Base-by-base conservation (phyloP, 2,329 filamentous ascomycete genomes). In the Ophiostoma sp. region DNA sequence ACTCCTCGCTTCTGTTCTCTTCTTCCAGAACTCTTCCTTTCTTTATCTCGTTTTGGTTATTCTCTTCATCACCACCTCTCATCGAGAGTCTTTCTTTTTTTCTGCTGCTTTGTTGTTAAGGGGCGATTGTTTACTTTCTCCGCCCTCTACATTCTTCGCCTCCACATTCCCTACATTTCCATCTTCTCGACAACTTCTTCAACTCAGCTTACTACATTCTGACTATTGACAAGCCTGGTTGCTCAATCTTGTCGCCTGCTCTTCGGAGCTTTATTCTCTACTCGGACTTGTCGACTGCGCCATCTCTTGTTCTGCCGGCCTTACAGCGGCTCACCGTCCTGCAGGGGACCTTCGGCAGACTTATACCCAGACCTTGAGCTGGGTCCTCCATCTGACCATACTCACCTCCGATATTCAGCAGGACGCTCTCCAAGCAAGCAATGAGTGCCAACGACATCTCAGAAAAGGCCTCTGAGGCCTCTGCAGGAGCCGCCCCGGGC, bases 391-490 rank as follows among this genome's bases (percentile, higher is more conserved):
- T 27, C 27, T 27, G 27, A 27, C 27, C 27, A 27, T 27, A 27
- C 27, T 27, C 27, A 27, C 27, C 27, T 2, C 27, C 27, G 27
- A 27, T 27, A 27, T 27, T 2, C 27, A 27, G 27, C 27, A 27
- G 27, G 27, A 27, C 27, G 27, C 27, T 27, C 27, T 27, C 27
- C 27, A 27, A 1, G 27, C 27, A 27, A 27, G 27, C 44, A 36
- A 71, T 71, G 70, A 52, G 65, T 49, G 66, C 66, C 47, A 55
- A 58, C 64, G 69, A 69, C 47, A 40, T 66, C 8, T 63, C 72
- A 11, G 72, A 73, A 42, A 72, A 72, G 70, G 52, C 64, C 5
- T 41, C 40, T n/a, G 69, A 64, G 55, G 67, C 45, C 49, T 44
- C 42, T 38, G 65, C 69, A 63, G 27, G 36, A 4, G 52, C 42